phyloP scores from a whole-genome alignment of 2,329 filamentous ascomycete species.

The Microdochium bolleyi region DNA sequence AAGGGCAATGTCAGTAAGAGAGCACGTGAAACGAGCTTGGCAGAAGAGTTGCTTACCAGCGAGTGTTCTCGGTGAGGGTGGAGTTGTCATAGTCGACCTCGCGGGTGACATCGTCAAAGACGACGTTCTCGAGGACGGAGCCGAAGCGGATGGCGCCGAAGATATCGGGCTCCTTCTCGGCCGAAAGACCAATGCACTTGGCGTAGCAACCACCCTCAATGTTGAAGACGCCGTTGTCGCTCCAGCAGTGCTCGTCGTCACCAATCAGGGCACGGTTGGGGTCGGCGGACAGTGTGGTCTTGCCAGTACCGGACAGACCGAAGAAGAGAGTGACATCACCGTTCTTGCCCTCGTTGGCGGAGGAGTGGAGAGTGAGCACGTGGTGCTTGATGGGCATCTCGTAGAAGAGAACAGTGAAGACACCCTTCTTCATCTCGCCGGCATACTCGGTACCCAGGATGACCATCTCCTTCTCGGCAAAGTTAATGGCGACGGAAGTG shows the following conservation, averaged over 20 bases:
- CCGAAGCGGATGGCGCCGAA: conserved; percentile 93
- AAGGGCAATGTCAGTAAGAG: conserved; percentile 6
- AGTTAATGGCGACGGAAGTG: conserved; percentile 98
- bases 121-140: conserved; percentile 96
- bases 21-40: background rate
- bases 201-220: conserved; percentile 99
- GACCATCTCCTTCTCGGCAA: conserved; percentile 99
- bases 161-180: conserved; percentile 98
- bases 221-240: conserved; percentile 94
- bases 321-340: conserved; percentile 99
- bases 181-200: conserved; percentile 95
- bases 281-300: conserved; percentile 96
- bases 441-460: conserved; percentile 99
- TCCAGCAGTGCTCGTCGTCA: conserved; percentile 99
- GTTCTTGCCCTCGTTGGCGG: conserved; percentile 89
- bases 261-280: conserved; percentile 94
- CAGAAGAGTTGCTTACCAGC: conserved; percentile 43
- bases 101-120: conserved; percentile 87
- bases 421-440: conserved; percentile 95
- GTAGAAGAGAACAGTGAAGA: conserved; percentile 99
- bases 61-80: conserved; percentile 96
- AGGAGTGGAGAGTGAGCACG: conserved; percentile 95
- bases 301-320: conserved; percentile 94
- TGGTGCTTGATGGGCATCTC: conserved; percentile 99
- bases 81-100: conserved; percentile 91